Conservation (phyloP, 176 grass and related monocot genomes). For the Saccharum officinarum region DNA sequence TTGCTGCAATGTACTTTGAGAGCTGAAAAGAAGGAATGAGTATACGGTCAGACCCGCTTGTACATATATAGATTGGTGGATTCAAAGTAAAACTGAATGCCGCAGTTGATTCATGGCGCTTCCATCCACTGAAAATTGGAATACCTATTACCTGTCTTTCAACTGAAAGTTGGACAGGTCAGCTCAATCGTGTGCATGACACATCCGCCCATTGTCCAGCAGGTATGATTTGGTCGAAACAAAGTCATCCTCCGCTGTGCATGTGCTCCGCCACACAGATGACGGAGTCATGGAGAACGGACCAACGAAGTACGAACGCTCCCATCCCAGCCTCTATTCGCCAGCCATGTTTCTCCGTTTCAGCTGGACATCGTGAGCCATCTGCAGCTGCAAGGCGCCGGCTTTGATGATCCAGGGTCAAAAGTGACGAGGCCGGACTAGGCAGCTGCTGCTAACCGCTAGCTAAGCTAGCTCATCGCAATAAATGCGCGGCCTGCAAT, state of each 20-base stretch:
- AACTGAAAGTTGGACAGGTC: background rate
- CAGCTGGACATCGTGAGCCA: background rate
- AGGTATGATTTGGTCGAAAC: background rate
- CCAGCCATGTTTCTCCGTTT: conserved; percentile 13
- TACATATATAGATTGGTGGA: background rate
- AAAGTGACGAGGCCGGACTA: background rate
- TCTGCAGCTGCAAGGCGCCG: background rate
- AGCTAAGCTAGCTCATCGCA: background rate
- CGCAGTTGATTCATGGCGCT: background rate
- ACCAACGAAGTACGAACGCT: background rate
- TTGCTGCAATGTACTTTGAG: background rate
- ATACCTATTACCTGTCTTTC: background rate
- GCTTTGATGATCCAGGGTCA: background rate
- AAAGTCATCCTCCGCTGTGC: background rate
- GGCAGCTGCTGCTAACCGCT: background rate
- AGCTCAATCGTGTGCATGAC: background rate
- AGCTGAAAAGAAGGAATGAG: background rate
- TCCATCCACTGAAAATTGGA: background rate
- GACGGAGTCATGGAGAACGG: background rate
- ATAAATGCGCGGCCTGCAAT: conserved; percentile 36
- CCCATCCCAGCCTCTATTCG: background rate
- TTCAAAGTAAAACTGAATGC: conserved; percentile 32
- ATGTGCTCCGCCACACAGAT: background rate
- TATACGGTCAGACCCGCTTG: background rate
- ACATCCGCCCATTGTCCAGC: background rate